Percentiles rank a stretch among this genome's conserved stretches.
These are phyloP conservation scores for Bryoglossum gracile DNA, from an alignment of 495 filamentous ascomycete genomes.

Conservation along the genomic window DNA sequence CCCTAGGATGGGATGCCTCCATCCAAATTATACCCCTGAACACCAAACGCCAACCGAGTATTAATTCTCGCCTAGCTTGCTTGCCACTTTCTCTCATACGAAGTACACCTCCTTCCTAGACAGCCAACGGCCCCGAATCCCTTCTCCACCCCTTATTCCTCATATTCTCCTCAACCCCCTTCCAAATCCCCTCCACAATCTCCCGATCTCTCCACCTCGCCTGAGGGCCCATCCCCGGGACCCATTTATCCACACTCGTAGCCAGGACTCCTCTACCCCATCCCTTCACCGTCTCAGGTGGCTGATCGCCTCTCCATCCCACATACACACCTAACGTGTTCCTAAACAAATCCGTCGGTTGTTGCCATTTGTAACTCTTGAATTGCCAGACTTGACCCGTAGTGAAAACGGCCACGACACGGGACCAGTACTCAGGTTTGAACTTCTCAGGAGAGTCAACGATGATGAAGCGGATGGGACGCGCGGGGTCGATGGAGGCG, in stretches of 20 bases:
- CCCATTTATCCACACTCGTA: constrained; percentile 74
- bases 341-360: constrained; percentile 80
- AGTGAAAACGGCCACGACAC: constrained; percentile 95
- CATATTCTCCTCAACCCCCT: constrained; percentile 83
- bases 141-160: constrained; percentile 72
- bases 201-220: constrained; percentile 87
- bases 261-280: constrained; percentile 80
- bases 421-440: constrained; percentile 95
- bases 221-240: constrained; percentile 35
- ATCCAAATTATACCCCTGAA: no score
- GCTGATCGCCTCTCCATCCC: constrained; percentile 80
- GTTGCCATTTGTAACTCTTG: constrained; percentile 93
- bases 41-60: no score
- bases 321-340: constrained; percentile 83
- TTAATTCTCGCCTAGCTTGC: no score
- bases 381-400: constrained; percentile 99
- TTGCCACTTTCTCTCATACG: no score
- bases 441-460: constrained; percentile 90
- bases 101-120: background rate
- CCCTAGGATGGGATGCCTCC: no score
- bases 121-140: constrained; percentile 46
- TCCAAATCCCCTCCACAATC: constrained; percentile 91
- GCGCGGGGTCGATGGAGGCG: constrained; percentile 61
- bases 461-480: constrained; percentile 85
- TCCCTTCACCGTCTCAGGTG: constrained; percentile 64